Evolutionary conservation across 345 rosid genomes (phyloP), one percentile per base, ranked within the genome.

Genomic region (Salix brachista): DNA sequence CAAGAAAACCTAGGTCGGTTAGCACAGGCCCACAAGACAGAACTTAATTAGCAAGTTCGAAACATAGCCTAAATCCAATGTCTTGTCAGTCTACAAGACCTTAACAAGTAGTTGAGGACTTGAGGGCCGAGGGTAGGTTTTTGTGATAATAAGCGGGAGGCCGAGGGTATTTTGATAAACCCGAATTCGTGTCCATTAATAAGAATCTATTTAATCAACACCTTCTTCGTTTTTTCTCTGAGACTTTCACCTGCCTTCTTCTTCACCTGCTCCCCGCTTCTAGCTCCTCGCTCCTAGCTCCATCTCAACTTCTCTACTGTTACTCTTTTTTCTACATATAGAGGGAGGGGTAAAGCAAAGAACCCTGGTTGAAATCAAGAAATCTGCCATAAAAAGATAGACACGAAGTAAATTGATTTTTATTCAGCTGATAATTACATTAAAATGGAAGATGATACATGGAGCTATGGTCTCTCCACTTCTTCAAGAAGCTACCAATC

Each of bases 401-500:
- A 58, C 64, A 9, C 11, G 3, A 58, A 58, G 4, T 23, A 10
- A 58, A 58, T 58, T 58, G 23, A 23, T 58, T 23, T 9, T 58
- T 11, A 23, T 25, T 4, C 28, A 58, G 4, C 64, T 58, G 4
- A n/a, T 58, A 9, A 11, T 46, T 25, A 8, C 17, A 17, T 34
- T 18, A 16, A 19, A 21, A 81, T 81, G 84, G 84, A 77, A 69
- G 78, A 77, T 16, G 80, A 77, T 52, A 36, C 25, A 9, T 81
- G 78, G 80, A 72, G 71, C 65, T 67, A 46, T 62, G 70, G 74
- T 67, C 36, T 46, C 46, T 77, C 84, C 21, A 34, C 72, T 42
- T 42, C 76, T 58, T 81, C 84, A 8, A 70, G 76, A 42, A 28
- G 72, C 83, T 75, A 77, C 72, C 85, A 70, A 62, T 83, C 86